Conservation (phyloP, 2,329 filamentous ascomycete species). For the Botryotinia narcissicola region DNA sequence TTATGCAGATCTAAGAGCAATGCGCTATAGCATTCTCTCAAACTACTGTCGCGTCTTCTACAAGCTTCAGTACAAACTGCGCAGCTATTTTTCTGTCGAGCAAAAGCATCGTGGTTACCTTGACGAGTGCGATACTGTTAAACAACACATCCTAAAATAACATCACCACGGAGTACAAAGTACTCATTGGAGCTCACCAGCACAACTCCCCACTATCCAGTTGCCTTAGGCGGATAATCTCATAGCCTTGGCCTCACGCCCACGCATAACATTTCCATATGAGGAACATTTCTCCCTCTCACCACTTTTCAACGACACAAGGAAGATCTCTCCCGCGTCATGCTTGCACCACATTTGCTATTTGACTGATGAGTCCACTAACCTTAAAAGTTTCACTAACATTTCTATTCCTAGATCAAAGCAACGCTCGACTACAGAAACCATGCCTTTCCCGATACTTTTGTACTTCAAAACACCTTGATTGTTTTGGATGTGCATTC, state of each 20-base stretch:
- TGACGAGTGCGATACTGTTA: background rate
- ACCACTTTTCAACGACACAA: background rate
- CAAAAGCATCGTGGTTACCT: background rate
- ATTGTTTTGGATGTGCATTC: background rate
- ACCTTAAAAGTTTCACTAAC: constrained; percentile 12
- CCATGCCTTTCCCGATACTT: constrained; percentile 7
- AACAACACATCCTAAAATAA: background rate
- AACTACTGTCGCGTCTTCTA: background rate
- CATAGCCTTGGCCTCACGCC: background rate
- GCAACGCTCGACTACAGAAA: constrained; percentile 14
- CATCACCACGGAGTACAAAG: background rate
- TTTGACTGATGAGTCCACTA: constrained; percentile 18
- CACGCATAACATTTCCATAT: constrained; percentile 15
- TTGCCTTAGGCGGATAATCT: background rate
- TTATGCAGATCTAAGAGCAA: background rate
- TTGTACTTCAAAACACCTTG: background rate
- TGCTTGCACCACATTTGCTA: constrained; percentile 16
- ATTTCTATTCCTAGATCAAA: background rate
- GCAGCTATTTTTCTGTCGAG: background rate
- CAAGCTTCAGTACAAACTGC: background rate
- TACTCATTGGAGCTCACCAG: background rate
- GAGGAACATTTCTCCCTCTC: constrained; percentile 20
- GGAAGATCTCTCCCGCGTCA: constrained; percentile 12
- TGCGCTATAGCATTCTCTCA: background rate
- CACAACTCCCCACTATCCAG: background rate